Evolutionary conservation across 192 early-diverging fungal genomes (phyloP), one percentile per base, ranked within the genome.

Genomic region (Dispira parvispora): DNA sequence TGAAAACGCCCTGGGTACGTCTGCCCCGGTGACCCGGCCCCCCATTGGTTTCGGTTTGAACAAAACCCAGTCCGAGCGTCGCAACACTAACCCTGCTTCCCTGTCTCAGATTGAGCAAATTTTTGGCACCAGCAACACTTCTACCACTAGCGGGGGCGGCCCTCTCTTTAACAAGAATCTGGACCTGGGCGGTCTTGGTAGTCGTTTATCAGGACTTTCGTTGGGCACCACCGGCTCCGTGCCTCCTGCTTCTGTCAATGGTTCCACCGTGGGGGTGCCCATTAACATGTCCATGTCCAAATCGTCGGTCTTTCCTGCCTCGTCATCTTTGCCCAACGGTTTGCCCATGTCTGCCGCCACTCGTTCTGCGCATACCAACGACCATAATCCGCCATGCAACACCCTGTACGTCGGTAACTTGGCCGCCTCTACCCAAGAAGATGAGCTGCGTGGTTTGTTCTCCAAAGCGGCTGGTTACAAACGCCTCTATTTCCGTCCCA

Each of bases 361-460:
- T 12, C 76, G 76, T 64, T 73, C 71, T 63, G 73, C 75, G 63
- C 75, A 78, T 65, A 71, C 76, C 68, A 67, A 90, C 43, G 93
- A 98, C 74, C 93, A 96, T 71, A 98, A 98, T 70, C 95, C 93
- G 45, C 95, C 95, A 1, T 98, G 95, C 78, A 98, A 98, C 71
- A 98, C 95, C 6, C 75, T 98, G n/a, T 98, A 98, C 66, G 92
- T 98, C 27, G 95, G 95, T 32, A 98, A 98, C 70, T 74, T 98
- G 28, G 90, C 95, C 13, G 77, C 80, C 60, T 83, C 90, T 65
- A 88, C 93, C 21, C 81, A 73, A 26, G 93, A 96, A 72, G 90
- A 92, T 14, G 95, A 98, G 73, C 78, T 98, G 58, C 78, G 86
- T 26, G 75, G 76, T 54, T 52, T 95, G 42, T 98, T 98, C 74